Conservation (phyloP, 176 grass and related monocot genomes). For the Eleusine coracana region DNA sequence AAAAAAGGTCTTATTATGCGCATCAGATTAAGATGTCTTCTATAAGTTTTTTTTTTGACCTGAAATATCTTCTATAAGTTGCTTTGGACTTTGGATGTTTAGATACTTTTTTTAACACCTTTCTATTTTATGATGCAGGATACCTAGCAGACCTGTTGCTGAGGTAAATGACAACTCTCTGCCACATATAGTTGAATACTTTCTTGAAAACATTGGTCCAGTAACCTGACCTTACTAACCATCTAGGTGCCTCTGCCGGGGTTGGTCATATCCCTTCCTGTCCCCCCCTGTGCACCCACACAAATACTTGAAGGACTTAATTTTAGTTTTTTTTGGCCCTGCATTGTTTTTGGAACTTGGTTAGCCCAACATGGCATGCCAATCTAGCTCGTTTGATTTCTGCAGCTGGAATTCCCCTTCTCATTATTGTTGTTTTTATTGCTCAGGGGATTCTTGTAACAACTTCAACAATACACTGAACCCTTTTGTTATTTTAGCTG, state of each 20-base stretch:
- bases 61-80: constrained; percentile 24
- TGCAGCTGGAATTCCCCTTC: not conserved
- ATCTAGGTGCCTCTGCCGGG: not conserved
- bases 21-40: not conserved
- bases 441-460: not conserved
- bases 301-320: not conserved
- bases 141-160: constrained; percentile 52
- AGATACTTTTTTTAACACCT: constrained; percentile 14
- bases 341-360: not conserved
- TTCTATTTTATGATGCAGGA: constrained; percentile 50
- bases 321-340: not conserved
- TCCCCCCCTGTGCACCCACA: not conserved
- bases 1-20: not conserved
- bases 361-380: not conserved
- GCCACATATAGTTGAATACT: not conserved
- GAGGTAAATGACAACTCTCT: constrained; percentile 51
- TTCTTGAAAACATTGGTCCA: not conserved
- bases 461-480: not conserved
- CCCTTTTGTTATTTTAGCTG: not conserved
- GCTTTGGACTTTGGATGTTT: not conserved
- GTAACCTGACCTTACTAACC: not conserved
- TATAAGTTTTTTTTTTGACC: not conserved
- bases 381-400: not conserved
- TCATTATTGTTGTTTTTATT: not conserved
- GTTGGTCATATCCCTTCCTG: not conserved